phyloP scores from a whole-genome alignment of 495 filamentous ascomycete species.

The Podospora bellae-mahoneyi region DNA sequence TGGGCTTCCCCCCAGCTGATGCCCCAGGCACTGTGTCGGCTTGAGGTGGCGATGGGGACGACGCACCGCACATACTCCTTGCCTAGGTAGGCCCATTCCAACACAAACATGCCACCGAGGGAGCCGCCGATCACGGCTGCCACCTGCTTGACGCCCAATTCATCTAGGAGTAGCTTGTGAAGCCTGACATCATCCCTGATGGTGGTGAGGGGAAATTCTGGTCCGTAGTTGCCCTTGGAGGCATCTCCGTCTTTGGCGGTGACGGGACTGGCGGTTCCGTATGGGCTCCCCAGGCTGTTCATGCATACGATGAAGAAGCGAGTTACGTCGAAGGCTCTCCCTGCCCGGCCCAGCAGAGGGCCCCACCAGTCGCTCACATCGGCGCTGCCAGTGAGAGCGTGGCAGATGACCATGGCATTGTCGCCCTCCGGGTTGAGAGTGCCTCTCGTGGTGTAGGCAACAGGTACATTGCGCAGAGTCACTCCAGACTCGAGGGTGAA shows the following conservation, averaged over 20 bases:
- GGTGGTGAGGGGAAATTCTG: conserved; percentile 94
- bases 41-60: conserved; percentile 92
- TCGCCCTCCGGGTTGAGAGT: conserved; percentile 68
- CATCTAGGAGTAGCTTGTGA: conserved; percentile 86
- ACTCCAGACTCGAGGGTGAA: conserved; percentile 95
- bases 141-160: conserved; percentile 80
- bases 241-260: conserved; percentile 79
- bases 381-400: conserved; percentile 91
- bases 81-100: conserved; percentile 96
- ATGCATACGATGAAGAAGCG: conserved; percentile 93
- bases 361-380: conserved; percentile 99
- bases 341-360: conserved; percentile 81
- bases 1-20: conserved; percentile 99
- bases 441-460: conserved; percentile 88
- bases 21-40: conserved; percentile 95
- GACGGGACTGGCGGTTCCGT: conserved; percentile 92
- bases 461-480: conserved; percentile 78
- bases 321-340: conserved; percentile 86
- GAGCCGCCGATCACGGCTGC: conserved; percentile 94
- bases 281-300: conserved; percentile 94
- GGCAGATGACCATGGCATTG: conserved; percentile 96
- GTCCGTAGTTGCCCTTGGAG: conserved; percentile 75
- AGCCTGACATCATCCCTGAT: conserved; percentile 93
- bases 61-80: conserved; percentile 88
- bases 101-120: conserved; percentile 94